Evolutionary conservation across 257 asterid species (phyloP).

Genomic region (Asclepias syriaca): DNA sequence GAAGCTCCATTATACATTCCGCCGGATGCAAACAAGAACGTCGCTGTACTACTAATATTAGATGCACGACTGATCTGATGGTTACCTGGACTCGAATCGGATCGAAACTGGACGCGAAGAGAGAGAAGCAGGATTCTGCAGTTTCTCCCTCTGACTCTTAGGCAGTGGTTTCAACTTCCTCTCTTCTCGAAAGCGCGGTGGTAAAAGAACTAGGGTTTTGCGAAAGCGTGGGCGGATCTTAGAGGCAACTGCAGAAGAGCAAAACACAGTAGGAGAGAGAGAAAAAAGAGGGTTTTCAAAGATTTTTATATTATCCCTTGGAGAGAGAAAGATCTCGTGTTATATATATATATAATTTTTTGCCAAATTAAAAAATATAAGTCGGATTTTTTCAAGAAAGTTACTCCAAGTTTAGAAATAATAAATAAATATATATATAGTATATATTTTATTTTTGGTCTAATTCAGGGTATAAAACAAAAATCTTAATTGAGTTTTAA

Average conservation of each 20-base stretch:
- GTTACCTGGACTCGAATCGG: slow-evolving; percentile 50
- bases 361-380: too few relatives aligned
- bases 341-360: neutral
- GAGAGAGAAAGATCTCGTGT: slow-evolving; percentile 1
- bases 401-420: too few relatives aligned
- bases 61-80: slow-evolving; percentile 25
- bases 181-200: slow-evolving; percentile 18
- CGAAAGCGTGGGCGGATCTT: slow-evolving; percentile 13
- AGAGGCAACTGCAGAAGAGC: slow-evolving; percentile 19
- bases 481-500: too few relatives aligned
- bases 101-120: slow-evolving; percentile 20
- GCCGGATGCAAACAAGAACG: neutral
- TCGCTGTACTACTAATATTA: neutral
- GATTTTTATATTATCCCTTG: slow-evolving; percentile 9
- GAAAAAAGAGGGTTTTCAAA: slow-evolving; percentile 14
- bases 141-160: slow-evolving; percentile 29
- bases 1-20: neutral
- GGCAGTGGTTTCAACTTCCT: neutral
- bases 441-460: too few relatives aligned
- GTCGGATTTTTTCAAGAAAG: too few relatives aligned
- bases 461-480: too few relatives aligned
- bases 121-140: slow-evolving; percentile 27
- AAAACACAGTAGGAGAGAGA: slow-evolving; percentile 21
- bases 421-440: too few relatives aligned
- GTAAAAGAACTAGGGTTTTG: slow-evolving; percentile 47